These are phyloP conservation scores for Penicillium rolfsii DNA, from an alignment of 2,329 filamentous ascomycete species.

Conservation along the genomic window DNA sequence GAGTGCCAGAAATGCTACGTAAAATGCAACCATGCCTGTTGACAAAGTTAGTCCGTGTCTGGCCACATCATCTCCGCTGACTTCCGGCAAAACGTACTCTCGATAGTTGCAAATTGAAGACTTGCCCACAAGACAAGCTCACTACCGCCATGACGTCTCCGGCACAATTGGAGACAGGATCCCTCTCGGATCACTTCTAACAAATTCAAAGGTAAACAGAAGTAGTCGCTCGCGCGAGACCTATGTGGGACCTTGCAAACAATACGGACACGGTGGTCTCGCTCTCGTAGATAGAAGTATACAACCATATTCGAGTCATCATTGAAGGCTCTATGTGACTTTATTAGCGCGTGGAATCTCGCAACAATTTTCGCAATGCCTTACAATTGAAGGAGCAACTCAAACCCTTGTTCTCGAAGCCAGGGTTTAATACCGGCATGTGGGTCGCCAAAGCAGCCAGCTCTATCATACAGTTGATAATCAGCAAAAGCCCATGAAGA, in stretches of 20 bases:
- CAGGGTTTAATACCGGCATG: constrained; percentile 33
- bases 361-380: constrained; percentile 12
- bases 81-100: constrained; percentile 46
- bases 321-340: constrained; percentile 51
- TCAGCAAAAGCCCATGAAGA: background rate
- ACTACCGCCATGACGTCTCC: constrained; percentile 40
- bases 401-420: constrained; percentile 41
- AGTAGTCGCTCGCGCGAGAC: constrained; percentile 47
- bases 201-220: constrained; percentile 56
- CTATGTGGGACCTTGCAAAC: constrained; percentile 54
- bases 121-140: constrained; percentile 57
- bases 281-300: constrained; percentile 55
- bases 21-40: constrained; percentile 60
- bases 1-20: constrained; percentile 60
- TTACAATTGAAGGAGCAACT: constrained; percentile 46
- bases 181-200: constrained; percentile 44
- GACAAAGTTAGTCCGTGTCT: background rate
- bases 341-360: background rate
- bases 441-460: constrained; percentile 40
- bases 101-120: constrained; percentile 58
- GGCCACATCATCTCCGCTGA: background rate
- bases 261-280: constrained; percentile 58
- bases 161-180: constrained; percentile 46
- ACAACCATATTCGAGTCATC: constrained; percentile 50
- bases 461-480: constrained; percentile 28